Base-by-base conservation (phyloP, 345 rosid species). In the Hirschfeldia incana region DNA sequence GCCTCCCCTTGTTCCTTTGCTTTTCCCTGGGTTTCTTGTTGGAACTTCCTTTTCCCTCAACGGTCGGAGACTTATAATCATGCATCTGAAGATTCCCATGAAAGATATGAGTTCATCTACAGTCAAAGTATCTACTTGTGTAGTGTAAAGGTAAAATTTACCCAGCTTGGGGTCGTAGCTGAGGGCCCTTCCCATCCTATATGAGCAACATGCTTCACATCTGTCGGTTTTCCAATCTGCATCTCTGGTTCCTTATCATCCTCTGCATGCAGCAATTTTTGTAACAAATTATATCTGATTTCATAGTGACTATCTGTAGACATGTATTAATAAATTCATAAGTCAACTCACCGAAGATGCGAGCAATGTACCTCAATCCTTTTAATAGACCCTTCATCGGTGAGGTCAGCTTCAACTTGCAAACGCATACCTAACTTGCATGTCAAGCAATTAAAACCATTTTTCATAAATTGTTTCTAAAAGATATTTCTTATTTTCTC, bases 201-300 rank as follows among this genome's bases (percentile, higher is more conserved):
- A 69, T 94, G 98, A 58, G 98, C 94, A 12, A 94, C 97, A 74
- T 94, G 98, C 86, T 94, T 94, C 66, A 94, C 98, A 77, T 94
- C 97, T 1, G 98, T 94, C 4, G 98, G 98, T 57, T 6, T 29
- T 66, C 98, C 98, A 76, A 94, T 94, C 78, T 86, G 87, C 87
- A 94, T 91, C 67, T 94, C 94, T 63, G 88, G 82, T 75, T 94
- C 97, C 70, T 91, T 88, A 67, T 89, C 97, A 77, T 89, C 85
- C 9, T 92, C 96, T 90, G 78, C 83, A 83, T 89, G 80, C 84
- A 84, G 75, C 85, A 57, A 51, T 28, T 9, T 59, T 6, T n/a
- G 8, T 12, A 49, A 32, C 59, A 29, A 2, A 2, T 74, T 6
- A 12, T 7, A 29, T 15, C 4, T 73, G 64, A 10, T 36, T 57